Conservation (phyloP, 306 rosid genomes). For the Cucumis hystrix region DNA sequence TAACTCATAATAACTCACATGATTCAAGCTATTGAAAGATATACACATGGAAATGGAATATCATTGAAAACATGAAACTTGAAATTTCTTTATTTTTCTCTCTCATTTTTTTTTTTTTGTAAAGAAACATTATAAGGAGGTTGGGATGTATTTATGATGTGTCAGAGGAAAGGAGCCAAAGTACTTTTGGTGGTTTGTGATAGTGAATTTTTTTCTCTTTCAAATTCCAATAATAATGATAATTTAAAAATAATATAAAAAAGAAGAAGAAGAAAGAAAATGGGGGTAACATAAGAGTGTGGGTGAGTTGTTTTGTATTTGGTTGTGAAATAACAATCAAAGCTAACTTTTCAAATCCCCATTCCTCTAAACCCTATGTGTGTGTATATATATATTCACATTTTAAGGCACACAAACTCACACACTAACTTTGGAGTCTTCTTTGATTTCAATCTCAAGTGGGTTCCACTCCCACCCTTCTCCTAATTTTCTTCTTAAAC, state of each 20-base stretch:
- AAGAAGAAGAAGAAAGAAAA: not conserved
- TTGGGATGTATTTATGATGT: constrained; percentile 4
- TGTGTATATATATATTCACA: not conserved
- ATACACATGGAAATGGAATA: not conserved
- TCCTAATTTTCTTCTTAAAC: not conserved
- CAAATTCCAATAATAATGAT: not conserved
- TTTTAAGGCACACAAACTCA: not conserved
- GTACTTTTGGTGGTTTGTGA: not conserved
- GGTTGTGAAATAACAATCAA: not conserved
- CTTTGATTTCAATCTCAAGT: not conserved
- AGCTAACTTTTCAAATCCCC: not conserved
- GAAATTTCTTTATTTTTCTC: not conserved
- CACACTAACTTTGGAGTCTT: not conserved
- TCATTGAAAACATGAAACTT: not conserved
- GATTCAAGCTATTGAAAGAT: not conserved
- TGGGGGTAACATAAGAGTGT: not conserved
- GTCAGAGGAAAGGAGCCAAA: constrained; percentile 4
- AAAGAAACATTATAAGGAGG: not conserved
- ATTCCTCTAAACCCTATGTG: not conserved
- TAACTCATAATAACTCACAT: not conserved
- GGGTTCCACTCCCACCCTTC: not conserved
- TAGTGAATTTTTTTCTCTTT: not conserved
- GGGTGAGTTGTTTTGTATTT: not conserved
- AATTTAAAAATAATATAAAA: not conserved
- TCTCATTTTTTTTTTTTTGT: not conserved